Base-by-base conservation (phyloP, 192 early-diverging fungal genomes). In the Coemansia biformis region DNA sequence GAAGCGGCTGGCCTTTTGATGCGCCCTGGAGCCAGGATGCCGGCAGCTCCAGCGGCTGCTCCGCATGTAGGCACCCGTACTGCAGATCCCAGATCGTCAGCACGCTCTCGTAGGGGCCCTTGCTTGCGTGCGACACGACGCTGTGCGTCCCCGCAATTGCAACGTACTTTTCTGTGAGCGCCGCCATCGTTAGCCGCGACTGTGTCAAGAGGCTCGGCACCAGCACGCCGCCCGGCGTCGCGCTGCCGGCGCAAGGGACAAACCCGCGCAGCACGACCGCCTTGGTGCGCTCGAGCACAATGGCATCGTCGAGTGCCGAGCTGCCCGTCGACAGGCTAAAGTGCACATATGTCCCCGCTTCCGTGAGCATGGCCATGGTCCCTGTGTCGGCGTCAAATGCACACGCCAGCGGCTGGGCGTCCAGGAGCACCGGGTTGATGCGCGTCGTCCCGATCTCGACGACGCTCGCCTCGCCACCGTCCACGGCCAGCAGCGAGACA, bases 101-200 rank as follows among this genome's bases (percentile, higher is more conserved):
- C 18, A 66, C 71, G 41, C 63, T 63, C 51, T 66, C 71, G 37
- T 75, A 66, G 1, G 71, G 63, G 2, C 63, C 64, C 30, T 40
- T 63, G 43, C 48, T 56, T 4, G 63, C 51, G 47, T 66, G 71
- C 10, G 71, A 75, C 7, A 66, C 56, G 14, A 58, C 56, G 42
- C 71, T 75, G 59, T 75, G 71, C 13, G 71, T 75, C 34, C 71
- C 71, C 1, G 53, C 64, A 41, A 75, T 75, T 5, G 64, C 71
- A 24, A 75, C 71, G 24, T 66, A 75, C 17, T 42, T 42, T 19
- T 75, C 71, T 8, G 71, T 53, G 47, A 75, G 64, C 7, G 71
- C 38, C 1, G 56, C 21, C 38, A 75, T 48, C 16, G 63, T 32
- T 30, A 75, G 41, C 51, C 51, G 64, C 22, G 71, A 66, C 43